Evolutionary conservation across 1,139 yeast genomes (phyloP).

Genomic region (Suhomyces kunorum): DNA sequence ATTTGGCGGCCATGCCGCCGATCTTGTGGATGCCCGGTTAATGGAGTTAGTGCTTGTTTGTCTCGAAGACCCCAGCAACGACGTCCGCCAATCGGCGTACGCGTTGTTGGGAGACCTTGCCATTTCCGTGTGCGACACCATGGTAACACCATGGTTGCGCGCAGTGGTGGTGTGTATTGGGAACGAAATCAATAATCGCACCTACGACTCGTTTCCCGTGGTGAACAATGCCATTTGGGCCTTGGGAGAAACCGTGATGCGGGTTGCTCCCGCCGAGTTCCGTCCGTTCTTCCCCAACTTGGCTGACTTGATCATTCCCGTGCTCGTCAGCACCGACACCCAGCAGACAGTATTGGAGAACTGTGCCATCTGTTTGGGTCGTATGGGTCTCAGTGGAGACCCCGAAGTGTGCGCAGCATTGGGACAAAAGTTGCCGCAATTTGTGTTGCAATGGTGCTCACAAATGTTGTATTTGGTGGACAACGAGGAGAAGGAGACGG

Average conservation of each 20-base stretch:
- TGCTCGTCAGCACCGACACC: slow-evolving; percentile 58
- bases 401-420: slow-evolving; percentile 53
- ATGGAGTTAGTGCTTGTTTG: slow-evolving; percentile 69
- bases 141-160: slow-evolving; percentile 59
- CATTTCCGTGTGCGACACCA: slow-evolving; percentile 55
- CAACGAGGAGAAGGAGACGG: slow-evolving; percentile 78
- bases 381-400: slow-evolving; percentile 71
- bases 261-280: slow-evolving; percentile 51
- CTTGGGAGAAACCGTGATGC: slow-evolving; percentile 78
- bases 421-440: slow-evolving; percentile 57
- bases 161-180: slow-evolving; percentile 64
- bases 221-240: slow-evolving; percentile 94
- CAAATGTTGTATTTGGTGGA: slow-evolving; percentile 66
- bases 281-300: slow-evolving; percentile 63
- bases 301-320: slow-evolving; percentile 62
- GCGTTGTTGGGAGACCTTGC: slow-evolving; percentile 90
- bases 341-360: slow-evolving; percentile 76
- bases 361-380: slow-evolving; percentile 91
- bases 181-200: slow-evolving; percentile 60
- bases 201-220: slow-evolving; percentile 57
- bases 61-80: slow-evolving; percentile 73
- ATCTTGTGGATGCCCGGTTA: slow-evolving; percentile 57
- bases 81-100: slow-evolving; percentile 89
- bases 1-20: slow-evolving; percentile 62
- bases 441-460: slow-evolving; percentile 66